Conservation (phyloP, 768 basidiomycete species). For the Suillus ampliporus region DNA sequence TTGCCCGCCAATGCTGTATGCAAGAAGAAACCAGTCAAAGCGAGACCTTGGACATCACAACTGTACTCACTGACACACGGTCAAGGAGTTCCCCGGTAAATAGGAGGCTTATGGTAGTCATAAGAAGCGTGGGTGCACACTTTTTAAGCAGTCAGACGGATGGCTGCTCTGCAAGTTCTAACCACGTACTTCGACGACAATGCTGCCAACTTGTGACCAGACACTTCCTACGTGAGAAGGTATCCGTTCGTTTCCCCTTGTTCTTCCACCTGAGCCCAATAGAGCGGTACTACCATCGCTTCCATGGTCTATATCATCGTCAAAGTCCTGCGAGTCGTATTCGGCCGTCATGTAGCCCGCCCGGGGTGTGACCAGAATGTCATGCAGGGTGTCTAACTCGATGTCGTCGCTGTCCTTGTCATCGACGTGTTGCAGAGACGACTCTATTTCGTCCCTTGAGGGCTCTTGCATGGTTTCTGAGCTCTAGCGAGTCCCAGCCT, state of each 20-base stretch:
- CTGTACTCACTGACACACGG: slow-evolving; percentile 74
- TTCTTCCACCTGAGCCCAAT: slow-evolving; percentile 41
- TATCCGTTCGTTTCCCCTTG: slow-evolving; percentile 33
- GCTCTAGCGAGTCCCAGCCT: background rate
- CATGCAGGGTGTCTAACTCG: slow-evolving; percentile 41
- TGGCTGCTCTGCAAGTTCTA: background rate
- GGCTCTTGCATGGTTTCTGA: background rate
- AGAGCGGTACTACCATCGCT: slow-evolving; percentile 53
- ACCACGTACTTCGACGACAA: slow-evolving; percentile 71
- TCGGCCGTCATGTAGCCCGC: slow-evolving; percentile 22
- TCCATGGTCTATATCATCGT: slow-evolving; percentile 36
- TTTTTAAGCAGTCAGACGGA: slow-evolving; percentile 37
- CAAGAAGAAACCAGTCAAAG: background rate
- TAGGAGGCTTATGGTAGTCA: slow-evolving; percentile 82
- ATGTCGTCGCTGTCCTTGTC: slow-evolving; percentile 23
- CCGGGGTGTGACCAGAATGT: slow-evolving; percentile 29
- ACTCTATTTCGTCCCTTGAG: background rate
- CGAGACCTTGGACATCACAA: slow-evolving; percentile 12
- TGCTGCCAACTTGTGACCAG: slow-evolving; percentile 64
- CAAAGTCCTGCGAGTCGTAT: slow-evolving; percentile 41
- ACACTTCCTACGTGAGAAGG: slow-evolving; percentile 21
- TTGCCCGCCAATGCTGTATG: slow-evolving; percentile 82
- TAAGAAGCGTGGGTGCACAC: slow-evolving; percentile 87
- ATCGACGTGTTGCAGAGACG: background rate
- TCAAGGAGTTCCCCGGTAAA: slow-evolving; percentile 93